Base-by-base conservation (phyloP, 2,329 filamentous ascomycete species). In the Fusarium albidum region DNA sequence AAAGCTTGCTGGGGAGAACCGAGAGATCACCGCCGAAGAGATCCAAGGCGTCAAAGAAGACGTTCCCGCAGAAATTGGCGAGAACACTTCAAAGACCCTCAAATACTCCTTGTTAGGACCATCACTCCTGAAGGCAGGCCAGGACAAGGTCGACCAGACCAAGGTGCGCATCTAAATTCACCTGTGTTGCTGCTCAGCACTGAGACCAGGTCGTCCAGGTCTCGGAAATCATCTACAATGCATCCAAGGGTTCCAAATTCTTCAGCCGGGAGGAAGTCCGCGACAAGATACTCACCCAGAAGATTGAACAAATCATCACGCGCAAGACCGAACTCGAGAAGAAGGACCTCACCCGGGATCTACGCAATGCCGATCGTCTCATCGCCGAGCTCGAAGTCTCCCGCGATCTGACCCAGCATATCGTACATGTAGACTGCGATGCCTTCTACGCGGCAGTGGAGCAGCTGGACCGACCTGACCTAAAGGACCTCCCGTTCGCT, bases 361-460 rank as follows among this genome's bases (percentile, higher is more conserved):
- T 89, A 26, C 87, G 90, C 37, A 85, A 85, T 52, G 92, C 91
- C 15, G 93, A 98, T 70, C 87, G 91, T 56, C 86, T 91, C 55
- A 87, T 98, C 46, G 80, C 86, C 1, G 86, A 94, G 65, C 82
- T 97, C 15, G 95, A 99, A 68, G 70, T 86, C 8, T 81, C 82
- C 2, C 83, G 95, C 39, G 93, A 98, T 68, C 77, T 99, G 29
- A 88, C 87, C 1, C 95, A 98, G 71, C 80, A 85, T 51, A 85
- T 98, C 18, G 89, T 98, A 1, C 95, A 99, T 70, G 84, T 98
- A 40, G 95, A 99, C 72, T 98, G 95, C 73, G 95, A 99, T 77
- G 95, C 95, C 13, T 99, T 99, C 73, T 99, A 95, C 68, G 95
- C 95, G 1, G 92, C 95, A 0, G 95, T 98, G 1, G 95, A 98